These are phyloP conservation scores for Nematocida sp. DNA, from an alignment of 371 early-diverging fungal species.

Conservation along the genomic window DNA sequence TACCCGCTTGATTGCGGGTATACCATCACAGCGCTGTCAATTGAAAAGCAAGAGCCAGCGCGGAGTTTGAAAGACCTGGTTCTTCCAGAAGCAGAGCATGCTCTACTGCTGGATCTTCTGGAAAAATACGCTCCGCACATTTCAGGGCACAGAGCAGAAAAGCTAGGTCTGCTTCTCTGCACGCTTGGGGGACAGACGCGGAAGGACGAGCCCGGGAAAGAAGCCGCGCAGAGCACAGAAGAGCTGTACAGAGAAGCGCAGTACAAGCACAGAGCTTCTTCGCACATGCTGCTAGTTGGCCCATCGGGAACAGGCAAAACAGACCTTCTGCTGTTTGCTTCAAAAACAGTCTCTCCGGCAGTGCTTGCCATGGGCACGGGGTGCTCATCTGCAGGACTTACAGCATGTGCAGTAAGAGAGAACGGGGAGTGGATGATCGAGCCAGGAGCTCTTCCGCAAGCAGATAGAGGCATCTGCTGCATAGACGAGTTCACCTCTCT, in stretches of 20 bases:
- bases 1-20: constrained; percentile 52
- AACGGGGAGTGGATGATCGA: constrained; percentile 68
- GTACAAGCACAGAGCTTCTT: constrained; percentile 29
- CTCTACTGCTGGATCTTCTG: constrained; percentile 46
- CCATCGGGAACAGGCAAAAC: constrained; percentile 63
- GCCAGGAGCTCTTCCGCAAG: constrained; percentile 92
- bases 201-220: not conserved
- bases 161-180: constrained; percentile 59
- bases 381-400: constrained; percentile 63
- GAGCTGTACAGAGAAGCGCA: constrained; percentile 31
- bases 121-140: constrained; percentile 52
- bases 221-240: constrained; percentile 8
- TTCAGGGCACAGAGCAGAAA: constrained; percentile 52
- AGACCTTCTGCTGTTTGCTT: constrained; percentile 52
- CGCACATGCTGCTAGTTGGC: constrained; percentile 62
- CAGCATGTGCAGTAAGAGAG: constrained; percentile 63
- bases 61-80: not conserved
- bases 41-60: constrained; percentile 33
- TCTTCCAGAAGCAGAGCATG: constrained; percentile 26
- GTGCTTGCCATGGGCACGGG: constrained; percentile 60
- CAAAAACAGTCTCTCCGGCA: constrained; percentile 54
- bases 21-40: constrained; percentile 43
- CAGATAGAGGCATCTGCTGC: constrained; percentile 95
- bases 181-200: constrained; percentile 40
- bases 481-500: constrained; percentile 87